Base-by-base conservation (phyloP, 371 early-diverging fungal genomes). In the Capniomyces stellatus region DNA sequence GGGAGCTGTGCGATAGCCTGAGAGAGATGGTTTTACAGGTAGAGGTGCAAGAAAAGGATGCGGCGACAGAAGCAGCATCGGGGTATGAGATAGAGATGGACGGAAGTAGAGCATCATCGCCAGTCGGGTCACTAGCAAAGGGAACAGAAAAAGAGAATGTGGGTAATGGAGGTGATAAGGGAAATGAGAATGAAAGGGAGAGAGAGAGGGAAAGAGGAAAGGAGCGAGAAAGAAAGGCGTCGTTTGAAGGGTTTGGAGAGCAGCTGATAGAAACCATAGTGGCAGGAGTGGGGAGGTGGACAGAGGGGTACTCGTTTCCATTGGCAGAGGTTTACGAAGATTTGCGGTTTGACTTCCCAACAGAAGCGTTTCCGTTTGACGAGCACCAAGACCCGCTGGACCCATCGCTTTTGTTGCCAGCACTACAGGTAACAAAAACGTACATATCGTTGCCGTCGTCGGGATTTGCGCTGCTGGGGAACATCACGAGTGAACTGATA, bases 401-500 rank as follows among this genome's bases (percentile, higher is more conserved):
- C 54, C 79, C 79, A 44, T 69, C 81, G 15, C 71, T 75, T 52
- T 63, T 76, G 41, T 68, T 72, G 57, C 78, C 75, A 58, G 75
- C 75, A 29, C 67, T 71, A 49, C 58, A 71, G 40, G 61, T 72
- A 43, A 59, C 71, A 10, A 64, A 62, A 49, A 53, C 64, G 44
- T 59, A 48, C 28, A 58, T 83, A 28, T 72, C 80, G 44, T 66
- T 86, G 54, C 75, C 79, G 0, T 76, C 79, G 13, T 71, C 78
- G 22, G 69, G 72, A 23, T 86, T 85, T 49, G 77, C 78, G 43
- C 59, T 82, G 29, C 60, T 85, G 29, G 81, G 80, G 52, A 71
- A 77, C 54, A 73, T 84, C 48, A 81, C 83, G 23, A 78, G 76
- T 21, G 76, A 81, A 49, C 72, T 81, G 40, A 71, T 84, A 1